Base-by-base conservation (phyloP, 305 asterid genomes). In the Fraxinus angustifolia region DNA sequence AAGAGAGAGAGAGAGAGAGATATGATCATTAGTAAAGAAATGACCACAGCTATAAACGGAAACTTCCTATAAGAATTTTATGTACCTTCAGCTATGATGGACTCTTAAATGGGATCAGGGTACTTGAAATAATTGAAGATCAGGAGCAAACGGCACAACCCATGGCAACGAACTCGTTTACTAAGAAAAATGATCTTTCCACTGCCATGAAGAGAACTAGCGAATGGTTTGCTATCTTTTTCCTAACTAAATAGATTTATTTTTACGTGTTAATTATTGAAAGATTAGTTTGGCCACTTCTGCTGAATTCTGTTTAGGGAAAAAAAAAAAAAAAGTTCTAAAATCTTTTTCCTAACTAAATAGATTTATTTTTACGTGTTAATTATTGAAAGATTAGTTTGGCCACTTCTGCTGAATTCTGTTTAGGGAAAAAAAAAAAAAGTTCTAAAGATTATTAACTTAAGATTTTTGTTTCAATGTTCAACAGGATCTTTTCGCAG, bases 171-270 rank as follows among this genome's bases (percentile, higher is more conserved):
- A 83, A 85, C 75, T 87, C 91, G 90, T 83, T 90, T 72, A 83
- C 83, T 36, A 91, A 87, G 87, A 91, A 90, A 81, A 90, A 89
- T 76, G 92, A 93, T 60, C 91, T 94, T 62, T 89, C 95, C 40
- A 65, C 91, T 87, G 94, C 94, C 85, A 91, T 91, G 96, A 88
- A 91, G 93, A 90, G 98, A 80, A 95, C 98, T 40, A 90, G 94
- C 42, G 98, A 95, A 76, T 95, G 98, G 98, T 95, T 79, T 36
- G 80, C 17, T 74, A 50, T 79, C 42, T 28, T 84, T 82, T 81
- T 78, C 75, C 79, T 67, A 23, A 23, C 26, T 23, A 23, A 23
- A 23, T 23, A 23, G 26, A 71, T 10, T 30, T 11, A 50, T 8
- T 3, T 19, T 31, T 19, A 17, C n/a, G 56, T 5, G 34, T 71